Conservation (phyloP, 1,284 basidiomycete genomes). For the Fomitopsis pinicola region DNA sequence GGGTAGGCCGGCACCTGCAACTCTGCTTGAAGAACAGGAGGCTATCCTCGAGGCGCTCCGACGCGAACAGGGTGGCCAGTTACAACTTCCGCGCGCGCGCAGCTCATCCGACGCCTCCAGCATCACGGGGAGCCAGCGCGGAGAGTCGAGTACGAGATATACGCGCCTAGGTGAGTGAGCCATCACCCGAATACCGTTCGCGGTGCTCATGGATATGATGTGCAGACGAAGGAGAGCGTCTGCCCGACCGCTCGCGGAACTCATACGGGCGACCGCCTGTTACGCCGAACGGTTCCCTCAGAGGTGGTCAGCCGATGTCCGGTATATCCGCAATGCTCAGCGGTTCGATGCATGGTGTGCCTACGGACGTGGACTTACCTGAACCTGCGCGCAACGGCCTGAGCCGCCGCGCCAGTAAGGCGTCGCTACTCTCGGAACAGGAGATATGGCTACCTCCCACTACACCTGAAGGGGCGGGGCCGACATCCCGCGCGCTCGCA, state of each 20-base stretch:
- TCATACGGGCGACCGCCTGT: background rate
- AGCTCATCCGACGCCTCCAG: conserved; percentile 2
- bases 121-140: conserved; percentile 9
- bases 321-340: background rate
- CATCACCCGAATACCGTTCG: background rate
- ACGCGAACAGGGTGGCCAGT: conserved; percentile 14
- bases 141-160: conserved; percentile 5
- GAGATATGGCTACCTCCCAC: conserved; percentile 16
- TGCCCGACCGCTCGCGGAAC: background rate
- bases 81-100: background rate
- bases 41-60: conserved; percentile 27
- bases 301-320: background rate
- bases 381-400: conserved; percentile 1
- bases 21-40: conserved; percentile 25
- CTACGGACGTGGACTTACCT: background rate
- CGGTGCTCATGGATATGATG: background rate
- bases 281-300: background rate
- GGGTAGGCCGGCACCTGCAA: conserved; percentile 16
- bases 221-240: background rate
- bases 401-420: conserved; percentile 17
- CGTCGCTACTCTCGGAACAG: conserved; percentile 17
- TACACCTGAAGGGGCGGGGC: conserved; percentile 9
- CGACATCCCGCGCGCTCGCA: conserved; percentile 19
- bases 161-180: background rate
- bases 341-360: background rate